Evolutionary conservation across 208 protist species (phyloP).

Genomic region (Tritrichomonas foetus): DNA sequence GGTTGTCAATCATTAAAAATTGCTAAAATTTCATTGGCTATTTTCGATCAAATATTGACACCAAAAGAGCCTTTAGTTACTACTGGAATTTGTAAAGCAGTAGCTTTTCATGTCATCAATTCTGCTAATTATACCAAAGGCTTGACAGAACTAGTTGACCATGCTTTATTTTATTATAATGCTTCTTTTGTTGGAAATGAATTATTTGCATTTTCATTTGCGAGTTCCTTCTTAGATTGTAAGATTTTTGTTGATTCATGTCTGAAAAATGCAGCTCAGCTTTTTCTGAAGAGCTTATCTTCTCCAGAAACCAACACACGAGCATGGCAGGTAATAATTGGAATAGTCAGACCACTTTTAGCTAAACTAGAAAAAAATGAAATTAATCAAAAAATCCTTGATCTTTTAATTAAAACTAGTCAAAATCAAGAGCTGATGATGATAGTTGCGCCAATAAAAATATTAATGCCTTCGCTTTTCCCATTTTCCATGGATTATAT

Average conservation of each 20-base stretch:
- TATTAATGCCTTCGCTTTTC: background rate
- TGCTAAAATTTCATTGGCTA: background rate
- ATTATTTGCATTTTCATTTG: background rate
- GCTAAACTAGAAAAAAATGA: background rate
- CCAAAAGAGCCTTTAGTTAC: background rate
- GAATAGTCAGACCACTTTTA: background rate
- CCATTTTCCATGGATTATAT: no score
- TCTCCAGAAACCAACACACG: no score
- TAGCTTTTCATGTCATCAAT: background rate
- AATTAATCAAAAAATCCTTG: background rate
- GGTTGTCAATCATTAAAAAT: background rate
- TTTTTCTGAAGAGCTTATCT: background rate
- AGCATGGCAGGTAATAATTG: background rate
- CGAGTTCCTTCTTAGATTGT: background rate
- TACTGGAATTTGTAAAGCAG: background rate
- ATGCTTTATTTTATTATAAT: background rate
- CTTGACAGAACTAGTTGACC: background rate
- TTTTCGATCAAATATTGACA: background rate
- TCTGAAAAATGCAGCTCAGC: background rate
- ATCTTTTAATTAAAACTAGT: constrained; percentile 6
- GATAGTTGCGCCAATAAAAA: background rate
- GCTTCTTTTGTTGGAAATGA: background rate
- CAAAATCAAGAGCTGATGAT: background rate
- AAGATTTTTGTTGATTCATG: background rate
- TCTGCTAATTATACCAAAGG: background rate